A percentile compares a stretch with the other conserved stretches of the same genome.
phyloP scores from a whole-genome alignment of 768 basidiomycete genomes.

The Macrolepiota dolichaula region DNA sequence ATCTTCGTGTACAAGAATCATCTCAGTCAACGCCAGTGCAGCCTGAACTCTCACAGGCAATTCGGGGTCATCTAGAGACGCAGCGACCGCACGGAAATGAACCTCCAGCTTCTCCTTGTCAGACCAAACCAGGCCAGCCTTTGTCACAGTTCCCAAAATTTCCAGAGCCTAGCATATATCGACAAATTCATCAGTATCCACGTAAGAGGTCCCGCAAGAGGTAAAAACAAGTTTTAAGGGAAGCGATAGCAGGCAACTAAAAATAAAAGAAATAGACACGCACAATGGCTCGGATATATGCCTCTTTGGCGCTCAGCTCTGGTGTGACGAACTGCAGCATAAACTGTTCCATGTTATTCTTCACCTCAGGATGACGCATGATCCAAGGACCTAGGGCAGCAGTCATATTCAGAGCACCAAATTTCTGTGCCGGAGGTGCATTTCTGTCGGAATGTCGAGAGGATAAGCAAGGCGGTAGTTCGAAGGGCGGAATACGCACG shows the following conservation, averaged over 20 bases:
- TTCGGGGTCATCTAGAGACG: constrained; percentile 72
- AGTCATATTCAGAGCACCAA: constrained; percentile 84
- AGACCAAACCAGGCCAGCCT: constrained; percentile 65
- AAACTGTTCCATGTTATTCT: constrained; percentile 74
- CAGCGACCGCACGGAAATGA: constrained; percentile 63
- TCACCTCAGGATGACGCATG: constrained; percentile 82
- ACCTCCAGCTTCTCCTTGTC: constrained; percentile 60
- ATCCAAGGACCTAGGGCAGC: constrained; percentile 74
- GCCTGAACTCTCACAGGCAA: constrained; percentile 86
- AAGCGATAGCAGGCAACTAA: no score
- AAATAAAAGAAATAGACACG: constrained; percentile 22
- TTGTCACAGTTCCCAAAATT: constrained; percentile 71
- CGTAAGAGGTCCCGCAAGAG: neutral
- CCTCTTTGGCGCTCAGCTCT: constrained; percentile 61
- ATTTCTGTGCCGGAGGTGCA: constrained; percentile 61
- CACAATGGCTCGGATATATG: constrained; percentile 77
- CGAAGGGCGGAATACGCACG: constrained; percentile 38
- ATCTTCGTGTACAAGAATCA: constrained; percentile 60
- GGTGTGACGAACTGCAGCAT: constrained; percentile 71
- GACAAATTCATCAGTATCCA: neutral
- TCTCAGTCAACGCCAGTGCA: constrained; percentile 73
- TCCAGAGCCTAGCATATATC: constrained; percentile 61
- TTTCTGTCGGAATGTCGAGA: constrained; percentile 20
- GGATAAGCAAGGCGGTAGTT: neutral
- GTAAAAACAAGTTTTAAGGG: neutral